A percentile compares a stretch with the other conserved stretches of the same genome.
phyloP scores from a whole-genome alignment of 495 filamentous ascomycete genomes.

The Neurospora hispaniola region DNA sequence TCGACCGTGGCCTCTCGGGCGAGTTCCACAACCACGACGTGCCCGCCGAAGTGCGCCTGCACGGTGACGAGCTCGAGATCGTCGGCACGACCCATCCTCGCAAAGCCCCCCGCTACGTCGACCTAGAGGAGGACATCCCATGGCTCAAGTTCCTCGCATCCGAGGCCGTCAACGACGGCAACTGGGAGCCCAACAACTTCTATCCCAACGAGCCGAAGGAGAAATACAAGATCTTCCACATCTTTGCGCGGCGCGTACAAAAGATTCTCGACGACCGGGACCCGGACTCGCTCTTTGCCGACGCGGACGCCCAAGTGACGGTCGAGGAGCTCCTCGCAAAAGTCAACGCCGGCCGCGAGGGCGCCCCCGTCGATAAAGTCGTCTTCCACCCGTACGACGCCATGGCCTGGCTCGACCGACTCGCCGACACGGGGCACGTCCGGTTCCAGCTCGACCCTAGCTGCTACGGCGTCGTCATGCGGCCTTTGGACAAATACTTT shows the following conservation, averaged over 20 bases:
- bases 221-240: constrained; percentile 15
- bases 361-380: constrained; percentile 7
- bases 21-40: background rate
- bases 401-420: constrained; percentile 16
- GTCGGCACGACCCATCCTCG: background rate
- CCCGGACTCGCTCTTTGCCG: constrained; percentile 11
- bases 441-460: constrained; percentile 11
- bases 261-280: constrained; percentile 18
- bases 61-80: background rate
- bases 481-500: constrained; percentile 6
- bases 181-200: constrained; percentile 6
- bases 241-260: constrained; percentile 20
- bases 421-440: constrained; percentile 9
- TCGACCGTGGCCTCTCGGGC: background rate
- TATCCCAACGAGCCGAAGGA: constrained; percentile 3
- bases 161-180: constrained; percentile 10
- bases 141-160: constrained; percentile 16
- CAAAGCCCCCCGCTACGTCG: background rate
- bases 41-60: background rate
- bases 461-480: constrained; percentile 19
- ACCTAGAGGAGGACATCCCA: constrained; percentile 6
- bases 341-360: constrained; percentile 14
- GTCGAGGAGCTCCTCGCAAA: constrained; percentile 17
- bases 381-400: constrained; percentile 17
- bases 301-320: constrained; percentile 2